These are phyloP conservation scores for Withania somnifera DNA, from an alignment of 305 asterid species.

Conservation along the genomic window DNA sequence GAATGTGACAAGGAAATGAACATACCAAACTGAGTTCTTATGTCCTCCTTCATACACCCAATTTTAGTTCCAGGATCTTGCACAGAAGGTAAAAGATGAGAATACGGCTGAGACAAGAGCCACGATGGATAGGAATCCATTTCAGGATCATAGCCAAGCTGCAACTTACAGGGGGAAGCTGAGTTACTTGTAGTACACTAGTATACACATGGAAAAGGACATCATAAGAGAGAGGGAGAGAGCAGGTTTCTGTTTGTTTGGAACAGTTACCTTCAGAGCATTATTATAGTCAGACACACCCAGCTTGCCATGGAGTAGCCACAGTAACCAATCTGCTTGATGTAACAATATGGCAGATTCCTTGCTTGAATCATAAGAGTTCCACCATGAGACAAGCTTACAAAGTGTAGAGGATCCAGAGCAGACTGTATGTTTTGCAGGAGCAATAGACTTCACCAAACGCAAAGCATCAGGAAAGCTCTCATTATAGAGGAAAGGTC, in stretches of 20 bases:
- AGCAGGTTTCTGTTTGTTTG: not conserved
- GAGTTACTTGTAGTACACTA: not conserved
- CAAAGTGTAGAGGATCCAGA: slow-evolving; percentile 82
- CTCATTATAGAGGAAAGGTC: slow-evolving; percentile 70
- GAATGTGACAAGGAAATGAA: not conserved
- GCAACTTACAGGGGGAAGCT: slow-evolving; percentile 2
- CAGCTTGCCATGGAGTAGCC: slow-evolving; percentile 89
- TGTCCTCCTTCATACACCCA: slow-evolving; percentile 49
- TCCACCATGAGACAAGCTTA: slow-evolving; percentile 94
- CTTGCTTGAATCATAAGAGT: slow-evolving; percentile 29
- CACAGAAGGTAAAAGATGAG: slow-evolving; percentile 52
- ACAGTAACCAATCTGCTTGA: slow-evolving; percentile 94
- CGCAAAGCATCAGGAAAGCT: slow-evolving; percentile 73
- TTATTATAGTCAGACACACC: slow-evolving; percentile 88
- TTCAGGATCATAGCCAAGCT: slow-evolving; percentile 97
- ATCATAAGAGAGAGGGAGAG: not conserved
- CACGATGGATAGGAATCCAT: slow-evolving; percentile 68
- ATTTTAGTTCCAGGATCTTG: slow-evolving; percentile 83
- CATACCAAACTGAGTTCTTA: slow-evolving; percentile 53
- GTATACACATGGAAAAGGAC: not conserved
- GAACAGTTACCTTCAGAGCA: slow-evolving; percentile 56
- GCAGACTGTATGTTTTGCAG: slow-evolving; percentile 82
- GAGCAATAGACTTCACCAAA: slow-evolving; percentile 68
- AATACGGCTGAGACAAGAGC: slow-evolving; percentile 74
- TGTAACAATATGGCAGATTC: slow-evolving; percentile 62